A percentile compares a stretch with the other conserved stretches of the same genome.
phyloP scores from a whole-genome alignment of 2,329 filamentous ascomycete genomes.

The Plenodomus tracheiphilus region DNA sequence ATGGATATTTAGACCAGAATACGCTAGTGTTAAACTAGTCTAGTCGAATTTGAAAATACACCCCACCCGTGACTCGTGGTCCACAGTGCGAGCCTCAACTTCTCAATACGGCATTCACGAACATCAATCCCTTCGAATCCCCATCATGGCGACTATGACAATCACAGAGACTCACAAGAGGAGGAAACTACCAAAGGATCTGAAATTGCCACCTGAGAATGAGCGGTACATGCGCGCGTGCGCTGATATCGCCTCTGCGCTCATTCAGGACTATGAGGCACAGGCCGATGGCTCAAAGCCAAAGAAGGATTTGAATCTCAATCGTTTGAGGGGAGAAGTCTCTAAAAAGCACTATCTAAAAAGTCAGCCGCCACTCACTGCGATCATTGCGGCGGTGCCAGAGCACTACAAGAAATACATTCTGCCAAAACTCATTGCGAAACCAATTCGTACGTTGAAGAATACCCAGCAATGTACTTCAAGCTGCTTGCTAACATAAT shows the following conservation, averaged over 20 bases:
- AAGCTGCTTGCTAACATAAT: constrained; percentile 2
- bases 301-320: constrained; percentile 89
- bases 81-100: constrained; percentile 24
- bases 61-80: background rate
- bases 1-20: too few relatives aligned
- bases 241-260: constrained; percentile 88
- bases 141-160: constrained; percentile 66
- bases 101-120: constrained; percentile 24
- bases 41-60: background rate
- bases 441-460: constrained; percentile 75
- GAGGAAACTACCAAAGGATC: constrained; percentile 66
- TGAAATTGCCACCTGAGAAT: constrained; percentile 85
- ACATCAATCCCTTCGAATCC: constrained; percentile 7
- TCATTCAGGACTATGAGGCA: constrained; percentile 93
- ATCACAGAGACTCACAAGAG: constrained; percentile 55
- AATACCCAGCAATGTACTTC: background rate
- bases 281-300: constrained; percentile 72
- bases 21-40: too few relatives aligned
- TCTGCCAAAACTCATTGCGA: constrained; percentile 91
- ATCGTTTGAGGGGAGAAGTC: constrained; percentile 81
- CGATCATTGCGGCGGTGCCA: constrained; percentile 97
- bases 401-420: constrained; percentile 99
- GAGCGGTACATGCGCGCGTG: constrained; percentile 93
- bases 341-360: constrained; percentile 90
- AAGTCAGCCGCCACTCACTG: constrained; percentile 87